Evolutionary conservation across 192 early-diverging fungal genomes (phyloP).

Genomic region (Coemansia sp.): DNA sequence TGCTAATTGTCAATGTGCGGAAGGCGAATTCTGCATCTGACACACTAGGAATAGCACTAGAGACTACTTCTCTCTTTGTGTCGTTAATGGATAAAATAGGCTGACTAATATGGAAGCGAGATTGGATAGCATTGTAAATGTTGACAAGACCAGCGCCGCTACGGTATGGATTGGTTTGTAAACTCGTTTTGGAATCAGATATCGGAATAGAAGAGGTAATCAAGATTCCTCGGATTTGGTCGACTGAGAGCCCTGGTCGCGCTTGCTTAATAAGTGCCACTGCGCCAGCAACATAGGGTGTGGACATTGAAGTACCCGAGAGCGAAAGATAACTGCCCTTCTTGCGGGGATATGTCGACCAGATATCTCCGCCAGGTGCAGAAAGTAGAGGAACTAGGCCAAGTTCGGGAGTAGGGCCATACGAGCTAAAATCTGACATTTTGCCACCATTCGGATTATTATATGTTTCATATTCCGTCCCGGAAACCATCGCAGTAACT

Average conservation of each 20-base stretch:
- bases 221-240: neutral
- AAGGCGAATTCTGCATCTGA: neutral
- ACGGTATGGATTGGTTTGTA: constrained; percentile 25
- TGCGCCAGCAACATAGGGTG: constrained; percentile 67
- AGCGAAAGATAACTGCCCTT: constrained; percentile 37
- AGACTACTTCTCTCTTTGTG: constrained; percentile 7
- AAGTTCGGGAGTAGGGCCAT: constrained; percentile 62
- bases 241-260: constrained; percentile 16
- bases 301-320: constrained; percentile 82
- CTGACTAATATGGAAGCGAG: constrained; percentile 57
- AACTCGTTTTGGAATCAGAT: neutral
- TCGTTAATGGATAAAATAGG: constrained; percentile 56
- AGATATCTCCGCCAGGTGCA: constrained; percentile 68
- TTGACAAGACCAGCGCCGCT: constrained; percentile 75
- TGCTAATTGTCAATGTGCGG: constrained; percentile 26
- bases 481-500: constrained; percentile 17
- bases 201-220: constrained; percentile 3
- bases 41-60: neutral
- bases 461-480: constrained; percentile 21
- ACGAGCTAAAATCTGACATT: constrained; percentile 61
- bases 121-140: constrained; percentile 57
- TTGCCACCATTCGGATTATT: neutral
- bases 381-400: constrained; percentile 59
- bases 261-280: constrained; percentile 63
- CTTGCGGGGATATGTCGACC: constrained; percentile 57